Evolutionary conservation across 768 basidiomycete species (phyloP).

Genomic region (Sporobolomyces roseus): DNA sequence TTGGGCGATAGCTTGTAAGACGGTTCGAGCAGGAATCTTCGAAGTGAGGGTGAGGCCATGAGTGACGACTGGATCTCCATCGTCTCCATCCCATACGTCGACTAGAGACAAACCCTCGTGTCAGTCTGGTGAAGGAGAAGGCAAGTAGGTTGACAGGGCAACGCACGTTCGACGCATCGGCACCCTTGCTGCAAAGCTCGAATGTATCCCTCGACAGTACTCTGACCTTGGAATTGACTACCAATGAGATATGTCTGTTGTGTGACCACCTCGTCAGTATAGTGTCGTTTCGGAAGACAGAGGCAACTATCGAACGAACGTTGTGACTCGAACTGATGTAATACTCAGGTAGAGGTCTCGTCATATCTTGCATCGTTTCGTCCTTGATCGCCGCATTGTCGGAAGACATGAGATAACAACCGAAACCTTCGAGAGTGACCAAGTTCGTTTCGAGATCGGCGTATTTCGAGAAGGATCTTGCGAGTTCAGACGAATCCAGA

Average conservation of each 20-base stretch:
- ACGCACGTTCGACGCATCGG: constrained; percentile 86
- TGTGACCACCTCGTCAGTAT: not conserved
- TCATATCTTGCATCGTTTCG: constrained; percentile 76
- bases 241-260: constrained; percentile 72
- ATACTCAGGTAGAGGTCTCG: constrained; percentile 77
- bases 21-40: constrained; percentile 72
- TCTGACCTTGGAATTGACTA: constrained; percentile 68
- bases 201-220: constrained; percentile 88
- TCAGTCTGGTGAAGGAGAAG: not conserved
- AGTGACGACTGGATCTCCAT: constrained; percentile 66
- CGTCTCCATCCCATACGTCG: constrained; percentile 82
- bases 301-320: constrained; percentile 18
- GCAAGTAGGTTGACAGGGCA: not conserved
- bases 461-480: constrained; percentile 36
- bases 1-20: constrained; percentile 75
- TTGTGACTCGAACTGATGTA: constrained; percentile 88
- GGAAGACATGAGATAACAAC: constrained; percentile 70
- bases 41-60: constrained; percentile 86
- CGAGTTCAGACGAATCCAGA: constrained; percentile 40
- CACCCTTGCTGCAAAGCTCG: constrained; percentile 82
- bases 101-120: constrained; percentile 54
- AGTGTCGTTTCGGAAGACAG: no score
- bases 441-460: constrained; percentile 41
- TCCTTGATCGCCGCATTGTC: constrained; percentile 66
- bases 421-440: constrained; percentile 64